phyloP scores from a whole-genome alignment of 768 basidiomycete species.

The Crucibulum laeve region DNA sequence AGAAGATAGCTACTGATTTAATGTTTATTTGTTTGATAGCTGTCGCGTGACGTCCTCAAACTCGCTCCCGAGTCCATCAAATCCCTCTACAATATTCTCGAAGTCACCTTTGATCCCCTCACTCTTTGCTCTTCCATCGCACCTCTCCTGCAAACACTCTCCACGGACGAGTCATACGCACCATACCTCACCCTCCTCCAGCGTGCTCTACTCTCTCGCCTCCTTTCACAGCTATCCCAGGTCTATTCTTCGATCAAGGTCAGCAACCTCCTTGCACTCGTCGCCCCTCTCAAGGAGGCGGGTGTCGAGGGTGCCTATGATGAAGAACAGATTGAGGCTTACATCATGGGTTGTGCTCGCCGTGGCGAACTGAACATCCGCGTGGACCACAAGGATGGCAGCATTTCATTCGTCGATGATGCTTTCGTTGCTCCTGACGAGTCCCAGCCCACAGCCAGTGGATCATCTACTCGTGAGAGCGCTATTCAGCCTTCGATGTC shows the following conservation, averaged over 20 bases:
- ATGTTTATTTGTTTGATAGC: constrained; percentile 36
- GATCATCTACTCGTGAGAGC: constrained; percentile 27
- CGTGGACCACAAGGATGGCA: constrained; percentile 84
- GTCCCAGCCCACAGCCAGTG: constrained; percentile 20
- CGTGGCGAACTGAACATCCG: constrained; percentile 82
- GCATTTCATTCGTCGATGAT: constrained; percentile 81
- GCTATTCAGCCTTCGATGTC: constrained; percentile 68
- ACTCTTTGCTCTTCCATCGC: constrained; percentile 75
- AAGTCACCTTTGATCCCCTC: constrained; percentile 91
- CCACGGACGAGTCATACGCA: constrained; percentile 55
- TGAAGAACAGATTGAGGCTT: constrained; percentile 81
- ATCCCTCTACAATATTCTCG: constrained; percentile 81
- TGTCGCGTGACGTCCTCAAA: constrained; percentile 79
- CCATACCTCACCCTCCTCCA: constrained; percentile 88
- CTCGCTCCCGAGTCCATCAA: constrained; percentile 72
- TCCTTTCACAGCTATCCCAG: constrained; percentile 88
- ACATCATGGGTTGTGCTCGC: constrained; percentile 88
- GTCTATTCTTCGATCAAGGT: constrained; percentile 89
- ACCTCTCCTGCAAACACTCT: constrained; percentile 67
- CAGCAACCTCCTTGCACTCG: constrained; percentile 70
- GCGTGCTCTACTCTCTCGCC: constrained; percentile 85
- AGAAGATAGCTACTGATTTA: constrained; percentile 4
- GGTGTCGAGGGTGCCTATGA: constrained; percentile 54
- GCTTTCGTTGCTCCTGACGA: constrained; percentile 51
- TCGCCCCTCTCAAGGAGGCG: constrained; percentile 63